Evolutionary conservation across 2,329 filamentous ascomycete genomes (phyloP).

Genomic region (Monosporascus sp.): DNA sequence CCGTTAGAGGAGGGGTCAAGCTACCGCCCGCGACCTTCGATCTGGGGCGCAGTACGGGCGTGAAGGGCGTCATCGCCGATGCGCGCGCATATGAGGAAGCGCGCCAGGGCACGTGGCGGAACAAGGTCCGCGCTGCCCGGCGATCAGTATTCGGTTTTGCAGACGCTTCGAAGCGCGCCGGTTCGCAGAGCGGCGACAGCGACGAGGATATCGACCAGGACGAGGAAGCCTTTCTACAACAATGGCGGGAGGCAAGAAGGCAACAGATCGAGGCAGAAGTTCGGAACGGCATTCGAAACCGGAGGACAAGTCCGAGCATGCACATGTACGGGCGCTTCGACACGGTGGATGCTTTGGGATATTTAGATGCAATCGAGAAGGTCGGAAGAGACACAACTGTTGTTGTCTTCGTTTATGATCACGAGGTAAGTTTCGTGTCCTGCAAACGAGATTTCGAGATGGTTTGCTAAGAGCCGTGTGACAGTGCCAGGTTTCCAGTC

Average conservation of each 20-base stretch:
- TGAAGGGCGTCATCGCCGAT: constrained; percentile 84
- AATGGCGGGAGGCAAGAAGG: constrained; percentile 79
- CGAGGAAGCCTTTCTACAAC: constrained; percentile 75
- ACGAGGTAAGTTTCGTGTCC: constrained; percentile 58
- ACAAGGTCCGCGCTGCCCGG: constrained; percentile 47
- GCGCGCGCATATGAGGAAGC: constrained; percentile 72
- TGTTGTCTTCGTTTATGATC: constrained; percentile 89
- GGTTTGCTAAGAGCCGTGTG: constrained; percentile 16
- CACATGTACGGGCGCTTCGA: constrained; percentile 75
- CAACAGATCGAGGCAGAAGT: constrained; percentile 68
- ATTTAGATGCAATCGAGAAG: constrained; percentile 94
- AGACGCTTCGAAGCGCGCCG: constrained; percentile 23
- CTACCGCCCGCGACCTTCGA: constrained; percentile 61
- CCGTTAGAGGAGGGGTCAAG: constrained; percentile 46
- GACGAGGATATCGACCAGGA: constrained; percentile 51
- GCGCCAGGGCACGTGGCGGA: constrained; percentile 50
- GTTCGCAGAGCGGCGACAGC: constrained; percentile 34
- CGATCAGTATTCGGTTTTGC: constrained; percentile 51
- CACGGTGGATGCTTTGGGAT: constrained; percentile 82
- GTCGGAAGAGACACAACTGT: constrained; percentile 76
- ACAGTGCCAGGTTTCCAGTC: constrained; percentile 72
- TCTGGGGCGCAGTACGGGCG: constrained; percentile 68
- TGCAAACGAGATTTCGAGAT: constrained; percentile 13
- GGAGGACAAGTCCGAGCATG: constrained; percentile 71
- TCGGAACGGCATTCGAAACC: constrained; percentile 50